These are phyloP conservation scores for Ceratocystis diversiconidia DNA, from an alignment of 2,329 filamentous ascomycete genomes.

Conservation along the genomic window DNA sequence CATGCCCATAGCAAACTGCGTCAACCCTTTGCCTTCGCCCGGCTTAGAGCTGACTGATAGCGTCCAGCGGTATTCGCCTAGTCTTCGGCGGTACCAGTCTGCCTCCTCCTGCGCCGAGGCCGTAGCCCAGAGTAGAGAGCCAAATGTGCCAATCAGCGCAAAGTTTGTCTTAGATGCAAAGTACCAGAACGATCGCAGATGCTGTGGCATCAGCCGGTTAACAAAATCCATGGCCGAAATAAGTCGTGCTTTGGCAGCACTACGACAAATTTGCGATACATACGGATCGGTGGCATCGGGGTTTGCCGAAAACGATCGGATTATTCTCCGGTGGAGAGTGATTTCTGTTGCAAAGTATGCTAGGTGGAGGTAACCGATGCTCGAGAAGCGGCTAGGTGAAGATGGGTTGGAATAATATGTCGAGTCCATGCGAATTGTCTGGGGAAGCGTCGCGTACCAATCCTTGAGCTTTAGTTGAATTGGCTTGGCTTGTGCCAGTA, in stretches of 20 bases:
- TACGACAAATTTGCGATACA: constrained; percentile 81
- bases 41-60: constrained; percentile 72
- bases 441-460: constrained; percentile 61
- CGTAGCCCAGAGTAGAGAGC: constrained; percentile 76
- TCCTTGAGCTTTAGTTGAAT: constrained; percentile 72
- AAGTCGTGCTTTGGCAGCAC: constrained; percentile 80
- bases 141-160: constrained; percentile 87
- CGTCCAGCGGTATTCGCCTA: constrained; percentile 90
- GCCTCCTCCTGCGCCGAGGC: constrained; percentile 77
- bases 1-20: constrained; percentile 63
- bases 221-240: constrained; percentile 97
- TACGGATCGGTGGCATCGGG: constrained; percentile 51
- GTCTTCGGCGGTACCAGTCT: constrained; percentile 73
- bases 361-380: constrained; percentile 68
- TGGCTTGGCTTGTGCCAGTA: constrained; percentile 62
- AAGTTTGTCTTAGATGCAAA: constrained; percentile 83
- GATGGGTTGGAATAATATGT: constrained; percentile 16
- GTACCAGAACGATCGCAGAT: constrained; percentile 87
- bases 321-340: constrained; percentile 78
- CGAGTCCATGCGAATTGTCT: constrained; percentile 49
- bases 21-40: constrained; percentile 41
- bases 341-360: constrained; percentile 93
- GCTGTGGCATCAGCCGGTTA: constrained; percentile 73
- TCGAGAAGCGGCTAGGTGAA: constrained; percentile 35
- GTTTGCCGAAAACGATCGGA: constrained; percentile 52